A percentile compares a stretch with the other conserved stretches of the same genome.
These are phyloP conservation scores for Exobasidium rhododendri DNA, from an alignment of 1,284 basidiomycete species.

Conservation along the genomic window DNA sequence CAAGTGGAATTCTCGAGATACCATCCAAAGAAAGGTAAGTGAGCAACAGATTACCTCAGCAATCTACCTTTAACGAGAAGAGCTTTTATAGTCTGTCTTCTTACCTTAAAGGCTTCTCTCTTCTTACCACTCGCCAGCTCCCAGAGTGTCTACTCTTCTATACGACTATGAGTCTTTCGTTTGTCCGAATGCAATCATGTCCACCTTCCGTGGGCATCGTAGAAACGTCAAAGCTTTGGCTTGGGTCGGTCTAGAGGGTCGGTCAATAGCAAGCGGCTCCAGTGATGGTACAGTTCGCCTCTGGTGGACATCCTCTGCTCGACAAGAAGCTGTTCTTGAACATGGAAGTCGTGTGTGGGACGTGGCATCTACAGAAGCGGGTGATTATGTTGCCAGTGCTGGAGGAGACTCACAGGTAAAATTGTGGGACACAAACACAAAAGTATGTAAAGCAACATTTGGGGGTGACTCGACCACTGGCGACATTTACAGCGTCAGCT, in stretches of 20 bases:
- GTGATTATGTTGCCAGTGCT: conserved; percentile 53
- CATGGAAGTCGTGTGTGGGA: conserved; percentile 59
- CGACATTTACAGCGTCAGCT: conserved; percentile 58
- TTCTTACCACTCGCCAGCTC: conserved; percentile 22
- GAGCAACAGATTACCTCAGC: not conserved
- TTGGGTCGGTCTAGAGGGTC: conserved; percentile 55
- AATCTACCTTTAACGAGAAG: too few species aligned
- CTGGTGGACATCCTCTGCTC: conserved; percentile 46
- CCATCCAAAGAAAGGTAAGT: conserved; percentile 38
- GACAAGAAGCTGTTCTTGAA: conserved; percentile 42
- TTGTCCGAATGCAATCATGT: conserved; percentile 37
- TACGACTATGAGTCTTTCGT: conserved; percentile 44
- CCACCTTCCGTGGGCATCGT: conserved; percentile 54
- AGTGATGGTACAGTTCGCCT: conserved; percentile 51
- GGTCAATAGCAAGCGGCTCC: conserved; percentile 57
- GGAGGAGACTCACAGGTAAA: conserved; percentile 58
- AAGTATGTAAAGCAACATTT: conserved; percentile 24
- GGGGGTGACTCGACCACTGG: conserved; percentile 36
- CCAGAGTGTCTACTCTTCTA: conserved; percentile 47
- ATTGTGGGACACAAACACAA: conserved; percentile 55
- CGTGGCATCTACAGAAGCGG: conserved; percentile 49
- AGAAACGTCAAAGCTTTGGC: conserved; percentile 59
- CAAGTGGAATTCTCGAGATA: conserved; percentile 56
- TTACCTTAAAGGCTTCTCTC: not conserved
- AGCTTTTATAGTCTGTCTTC: not conserved